Evolutionary conservation across 345 rosid species (phyloP).

Genomic region (Sisymbrium altissimum): DNA sequence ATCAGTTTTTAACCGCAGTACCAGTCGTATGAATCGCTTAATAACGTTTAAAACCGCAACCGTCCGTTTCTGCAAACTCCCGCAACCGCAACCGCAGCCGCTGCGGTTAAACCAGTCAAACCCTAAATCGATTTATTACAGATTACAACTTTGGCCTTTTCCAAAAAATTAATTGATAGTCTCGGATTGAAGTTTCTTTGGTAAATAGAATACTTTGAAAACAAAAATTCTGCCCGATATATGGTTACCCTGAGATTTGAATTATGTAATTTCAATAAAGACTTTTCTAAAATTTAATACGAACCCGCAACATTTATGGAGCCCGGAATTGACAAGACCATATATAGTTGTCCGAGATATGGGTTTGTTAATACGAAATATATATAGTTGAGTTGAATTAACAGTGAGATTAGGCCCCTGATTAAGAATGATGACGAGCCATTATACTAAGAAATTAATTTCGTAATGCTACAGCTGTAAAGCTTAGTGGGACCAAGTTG

Average conservation of each 20-base stretch:
- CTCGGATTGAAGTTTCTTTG: neutral
- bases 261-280: neutral
- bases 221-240: neutral
- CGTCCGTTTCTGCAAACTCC: too few species aligned
- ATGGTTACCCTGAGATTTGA: neutral
- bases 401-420: conserved; percentile 26
- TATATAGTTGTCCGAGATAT: conserved; percentile 6
- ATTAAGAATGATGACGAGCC: conserved; percentile 23
- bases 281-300: neutral
- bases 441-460: neutral
- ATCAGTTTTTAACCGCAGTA: too few species aligned
- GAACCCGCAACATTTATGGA: conserved; percentile 2
- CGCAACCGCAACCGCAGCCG: too few species aligned
- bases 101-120: too few species aligned
- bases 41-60: too few species aligned
- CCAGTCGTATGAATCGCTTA: too few species aligned
- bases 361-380: conserved; percentile 14
- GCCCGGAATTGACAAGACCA: conserved; percentile 22
- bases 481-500: conserved; percentile 25
- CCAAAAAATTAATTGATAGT: neutral
- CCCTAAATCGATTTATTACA: neutral
- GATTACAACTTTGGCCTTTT: neutral
- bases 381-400: neutral
- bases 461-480: conserved; percentile 22
- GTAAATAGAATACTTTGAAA: neutral